Evolutionary conservation across 495 filamentous ascomycete genomes (phyloP).

Genomic region (Talaromyces borbonicus): DNA sequence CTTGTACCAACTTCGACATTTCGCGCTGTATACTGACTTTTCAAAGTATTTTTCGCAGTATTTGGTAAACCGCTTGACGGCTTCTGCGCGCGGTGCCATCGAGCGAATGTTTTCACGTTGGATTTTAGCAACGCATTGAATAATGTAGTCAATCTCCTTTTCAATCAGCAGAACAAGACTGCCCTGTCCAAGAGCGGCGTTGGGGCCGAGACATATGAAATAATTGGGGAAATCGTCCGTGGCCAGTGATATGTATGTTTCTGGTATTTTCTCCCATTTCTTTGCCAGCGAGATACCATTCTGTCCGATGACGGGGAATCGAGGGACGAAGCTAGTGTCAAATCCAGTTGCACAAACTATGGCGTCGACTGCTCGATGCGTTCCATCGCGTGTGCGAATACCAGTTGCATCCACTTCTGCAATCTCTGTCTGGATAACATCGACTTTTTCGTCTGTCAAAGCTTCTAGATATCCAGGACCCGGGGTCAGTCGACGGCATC

Average conservation of each 20-base stretch:
- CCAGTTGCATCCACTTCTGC: slow-evolving; percentile 34
- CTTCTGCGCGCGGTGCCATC: slow-evolving; percentile 28
- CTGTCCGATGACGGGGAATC: slow-evolving; percentile 41
- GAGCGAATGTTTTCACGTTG: slow-evolving; percentile 39
- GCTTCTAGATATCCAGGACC: slow-evolving; percentile 41
- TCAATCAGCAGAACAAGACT: slow-evolving; percentile 37
- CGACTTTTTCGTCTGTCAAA: slow-evolving; percentile 35
- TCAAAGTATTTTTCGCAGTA: slow-evolving; percentile 40
- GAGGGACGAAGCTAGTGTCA: slow-evolving; percentile 38
- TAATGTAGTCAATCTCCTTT: slow-evolving; percentile 41
- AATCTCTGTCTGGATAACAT: slow-evolving; percentile 32
- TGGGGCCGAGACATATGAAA: slow-evolving; percentile 43
- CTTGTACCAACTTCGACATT: slow-evolving; percentile 50
- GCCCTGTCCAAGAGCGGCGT: slow-evolving; percentile 37
- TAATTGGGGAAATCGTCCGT: slow-evolving; percentile 58
- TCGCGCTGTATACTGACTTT: slow-evolving; percentile 34
- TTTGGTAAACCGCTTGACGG: slow-evolving; percentile 33
- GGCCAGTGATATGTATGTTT: slow-evolving; percentile 50
- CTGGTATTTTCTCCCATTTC: slow-evolving; percentile 39
- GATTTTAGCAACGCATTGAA: slow-evolving; percentile 37
- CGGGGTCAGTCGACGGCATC: slow-evolving; percentile 23
- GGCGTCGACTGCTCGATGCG: slow-evolving; percentile 28
- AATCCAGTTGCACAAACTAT: slow-evolving; percentile 48
- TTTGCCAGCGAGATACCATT: slow-evolving; percentile 37
- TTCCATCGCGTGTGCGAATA: slow-evolving; percentile 39